phyloP scores from a whole-genome alignment of 2,329 filamentous ascomycete species.

The Pseudogymnoascus sp. region DNA sequence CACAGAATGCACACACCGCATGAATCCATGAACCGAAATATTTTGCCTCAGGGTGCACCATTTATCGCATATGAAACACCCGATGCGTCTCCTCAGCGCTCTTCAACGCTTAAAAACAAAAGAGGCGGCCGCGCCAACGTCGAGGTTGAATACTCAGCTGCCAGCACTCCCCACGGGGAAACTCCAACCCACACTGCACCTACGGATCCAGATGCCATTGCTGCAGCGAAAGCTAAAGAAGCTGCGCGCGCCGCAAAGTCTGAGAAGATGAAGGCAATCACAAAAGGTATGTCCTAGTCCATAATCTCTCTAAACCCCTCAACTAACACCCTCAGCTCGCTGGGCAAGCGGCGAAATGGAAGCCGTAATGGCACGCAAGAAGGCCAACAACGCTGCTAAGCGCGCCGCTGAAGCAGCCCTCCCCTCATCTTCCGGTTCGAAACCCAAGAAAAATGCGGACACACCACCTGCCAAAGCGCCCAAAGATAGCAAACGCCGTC shows the following conservation, averaged over 20 bases:
- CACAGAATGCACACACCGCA: neutral
- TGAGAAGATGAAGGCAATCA: conserved; percentile 16
- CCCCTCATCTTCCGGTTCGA: neutral
- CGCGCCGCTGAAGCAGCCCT: conserved; percentile 5
- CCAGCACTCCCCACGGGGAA: neutral
- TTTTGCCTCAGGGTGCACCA: neutral
- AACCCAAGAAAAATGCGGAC: neutral
- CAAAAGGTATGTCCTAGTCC: conserved; percentile 12
- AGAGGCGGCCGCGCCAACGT: neutral
- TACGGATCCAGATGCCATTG: neutral
- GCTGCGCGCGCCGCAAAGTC: conserved; percentile 12
- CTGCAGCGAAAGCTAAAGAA: conserved; percentile 5
- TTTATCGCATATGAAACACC: conserved; percentile 5
- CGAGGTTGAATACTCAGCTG: neutral
- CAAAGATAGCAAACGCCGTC: neutral
- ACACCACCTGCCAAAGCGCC: neutral
- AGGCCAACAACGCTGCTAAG: conserved; percentile 54
- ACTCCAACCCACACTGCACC: neutral
- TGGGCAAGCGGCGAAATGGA: conserved; percentile 58
- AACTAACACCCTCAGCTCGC: conserved; percentile 32
- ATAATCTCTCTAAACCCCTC: neutral
- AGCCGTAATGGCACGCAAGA: conserved; percentile 53
- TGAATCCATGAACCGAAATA: neutral
- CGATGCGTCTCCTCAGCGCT: neutral
- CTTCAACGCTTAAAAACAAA: neutral